Evolutionary conservation across 1,284 basidiomycete species (phyloP), one percentile per base, ranked within the genome.

Genomic region (Ceratorhiza oryzae-sativae): DNA sequence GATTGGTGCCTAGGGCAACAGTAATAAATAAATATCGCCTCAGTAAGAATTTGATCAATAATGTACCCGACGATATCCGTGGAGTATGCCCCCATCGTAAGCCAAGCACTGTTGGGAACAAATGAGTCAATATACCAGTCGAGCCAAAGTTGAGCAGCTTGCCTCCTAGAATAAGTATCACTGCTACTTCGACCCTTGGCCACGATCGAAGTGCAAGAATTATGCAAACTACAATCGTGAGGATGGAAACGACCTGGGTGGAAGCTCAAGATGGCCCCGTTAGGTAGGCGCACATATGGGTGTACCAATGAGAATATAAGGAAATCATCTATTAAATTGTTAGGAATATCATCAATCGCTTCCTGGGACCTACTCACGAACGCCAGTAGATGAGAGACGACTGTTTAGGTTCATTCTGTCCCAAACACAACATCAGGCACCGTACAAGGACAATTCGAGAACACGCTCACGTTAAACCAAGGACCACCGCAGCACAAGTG

Each of bases 31-130:
- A 45, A 12, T 82, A 82, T 23, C 79, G 79, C 34, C 90, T 13
- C 78, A 23, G 6, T 79, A 76, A 76, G 87, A 90, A 34, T 34
- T 27, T 92, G 77, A 92, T 89, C 0, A 6, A 39, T 39, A 6
- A 83, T 78, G 73, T 80, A 78, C 5, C 90, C 89, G 71, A 91
- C 87, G 60, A 91, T 83, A 79, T 93, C 90, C 49, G 90, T 30
- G 13, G 63, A 55, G 27, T 67, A 67, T 41, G 63, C 63, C 8
- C 63, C 63, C 63, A 67, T 67, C 23, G 63, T 67, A 23, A 67
- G 63, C 63, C 63, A 67, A 67, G 63, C 2, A 27, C 63, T 67
- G 23, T 25, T 20, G 15, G 25, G 18, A 49, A n/a, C 30, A 39
- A 10, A 39, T 45, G 12, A 51, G 32, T n/a, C 13, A 23, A 13